Evolutionary conservation across 2,329 filamentous ascomycete genomes (phyloP), one percentile per base, ranked within the genome.

Genomic region (Thelonectria blattea): DNA sequence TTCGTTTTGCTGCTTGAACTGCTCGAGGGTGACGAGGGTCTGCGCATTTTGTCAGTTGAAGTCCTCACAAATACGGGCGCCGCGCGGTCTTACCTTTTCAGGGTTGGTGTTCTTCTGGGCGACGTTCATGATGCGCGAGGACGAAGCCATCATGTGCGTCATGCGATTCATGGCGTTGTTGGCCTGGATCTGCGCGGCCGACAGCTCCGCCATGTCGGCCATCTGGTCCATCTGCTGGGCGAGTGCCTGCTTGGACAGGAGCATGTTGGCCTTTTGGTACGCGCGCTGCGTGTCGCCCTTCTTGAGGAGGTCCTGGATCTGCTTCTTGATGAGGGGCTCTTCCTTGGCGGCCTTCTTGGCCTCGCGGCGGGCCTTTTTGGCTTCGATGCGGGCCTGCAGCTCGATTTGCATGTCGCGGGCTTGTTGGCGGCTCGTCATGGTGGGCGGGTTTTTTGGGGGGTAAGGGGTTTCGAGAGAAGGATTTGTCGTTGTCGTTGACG

Each of bases 101-200:
- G 85, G 84, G 68, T 87, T 87, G 71, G 83, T 82, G 65, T 76
- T 85, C 70, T 80, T 81, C 77, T 87, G 85, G 2, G 85, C 85
- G 8, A 81, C 79, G 62, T 77, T 81, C 85, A 87, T 87, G 10
- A 83, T 85, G 50, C 80, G 78, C 37, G 83, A 85, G 5, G 83
- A 85, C 74, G 84, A 82, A 22, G 81, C 81, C 84, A 87, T 87
- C 84, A 87, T 87, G 69, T 82, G 75, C 58, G 85, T 87, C 85
- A 87, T 87, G 65, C 84, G 82, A 76, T 87, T 87, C 84, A 87
- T 87, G 58, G 83, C 78, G 66, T 87, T 87, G 76, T 87, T 87
- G 71, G 85, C 84, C 76, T 87, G 83, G 74, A 88, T 87, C 78
- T 87, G 85, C 3, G 83, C 82, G 48, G 83, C 81, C 27, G 80